phyloP scores from a whole-genome alignment of 306 rosid genomes.

The Gleditsia sinensis region DNA sequence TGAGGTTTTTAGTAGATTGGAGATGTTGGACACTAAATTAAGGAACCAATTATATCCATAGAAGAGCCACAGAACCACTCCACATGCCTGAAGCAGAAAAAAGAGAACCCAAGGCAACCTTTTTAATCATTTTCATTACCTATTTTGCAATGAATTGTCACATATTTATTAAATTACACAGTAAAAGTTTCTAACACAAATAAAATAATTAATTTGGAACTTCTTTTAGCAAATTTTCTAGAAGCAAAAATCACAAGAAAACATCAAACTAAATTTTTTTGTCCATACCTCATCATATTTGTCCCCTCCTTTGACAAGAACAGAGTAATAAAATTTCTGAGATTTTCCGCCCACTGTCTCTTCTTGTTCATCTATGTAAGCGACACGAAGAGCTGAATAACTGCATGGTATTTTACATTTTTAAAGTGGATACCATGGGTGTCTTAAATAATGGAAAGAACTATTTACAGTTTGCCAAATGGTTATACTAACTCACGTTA shows the following conservation, averaged over 20 bases:
- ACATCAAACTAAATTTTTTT: conserved; percentile 15
- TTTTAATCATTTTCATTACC: conserved; percentile 10
- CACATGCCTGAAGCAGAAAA: neutral
- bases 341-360: conserved; percentile 50
- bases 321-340: conserved; percentile 67
- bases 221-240: conserved; percentile 17
- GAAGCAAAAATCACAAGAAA: conserved; percentile 11
- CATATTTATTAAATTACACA: neutral
- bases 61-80: neutral
- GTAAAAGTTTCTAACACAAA: neutral
- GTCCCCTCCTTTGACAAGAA: conserved; percentile 94
- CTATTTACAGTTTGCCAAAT: conserved; percentile 15
- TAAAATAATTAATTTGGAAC: neutral
- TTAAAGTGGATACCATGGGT: conserved; percentile 33
- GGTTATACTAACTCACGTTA: conserved; percentile 61
- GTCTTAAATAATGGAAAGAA: conserved; percentile 22
- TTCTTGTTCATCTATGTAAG: conserved; percentile 88
- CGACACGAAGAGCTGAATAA: conserved; percentile 82
- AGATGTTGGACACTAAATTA: neutral
- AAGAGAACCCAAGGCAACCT: neutral
- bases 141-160: conserved; percentile 9
- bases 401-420: conserved; percentile 47
- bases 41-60: neutral
- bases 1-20: neutral
- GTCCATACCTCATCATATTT: conserved; percentile 85